Evolutionary conservation across 2,329 filamentous ascomycete species (phyloP), one percentile per base, ranked within the genome.

Genomic region (Cercospora nicotianae): DNA sequence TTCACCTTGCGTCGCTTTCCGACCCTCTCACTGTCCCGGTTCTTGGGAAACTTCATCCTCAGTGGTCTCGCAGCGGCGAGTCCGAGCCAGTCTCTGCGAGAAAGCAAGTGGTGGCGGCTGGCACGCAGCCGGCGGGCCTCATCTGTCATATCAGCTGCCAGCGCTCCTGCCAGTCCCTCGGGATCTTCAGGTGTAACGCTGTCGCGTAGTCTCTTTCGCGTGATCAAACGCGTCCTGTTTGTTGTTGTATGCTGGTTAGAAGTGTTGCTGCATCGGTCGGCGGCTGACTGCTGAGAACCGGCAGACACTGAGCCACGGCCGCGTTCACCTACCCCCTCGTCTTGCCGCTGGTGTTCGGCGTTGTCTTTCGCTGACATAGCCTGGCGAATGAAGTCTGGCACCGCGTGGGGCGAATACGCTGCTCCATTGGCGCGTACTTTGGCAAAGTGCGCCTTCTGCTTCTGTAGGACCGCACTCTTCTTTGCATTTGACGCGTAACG

Each of bases 391-490:
- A 64, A 69, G 33, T 67, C 67, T 16, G 67, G 71, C 42, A 60
- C 23, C 26, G 62, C 55, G 57, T 36, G 57, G 57, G 20, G 67
- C 66, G 53, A 28, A 61, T 45, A 67, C 16, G 64, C 74, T 9
- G 31, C 30, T 18, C 62, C 62, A 48, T 16, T 36, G 9, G 70
- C 73, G 13, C 81, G 79, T 18, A 75, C 77, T 69, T 77, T 80
- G 5, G 82, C 82, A 67, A 84, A 85, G 70, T 83, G 79, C 18
- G 80, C 79, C 72, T 79, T 83, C 45, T 85, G 83, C 68, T 77
- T 79, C 66, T 80, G 78, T 3, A 78, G 33, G 16, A 77, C 71
- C 16, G 77, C 74, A 64, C 78, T 79, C 31, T 76, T 77, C 59
- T 77, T 78, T 30, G 72, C 73, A 55, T 77, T 77, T 18, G 65